These are phyloP conservation scores for Trypanosoma theileri DNA, from an alignment of 208 protist species.

Conservation along the genomic window DNA sequence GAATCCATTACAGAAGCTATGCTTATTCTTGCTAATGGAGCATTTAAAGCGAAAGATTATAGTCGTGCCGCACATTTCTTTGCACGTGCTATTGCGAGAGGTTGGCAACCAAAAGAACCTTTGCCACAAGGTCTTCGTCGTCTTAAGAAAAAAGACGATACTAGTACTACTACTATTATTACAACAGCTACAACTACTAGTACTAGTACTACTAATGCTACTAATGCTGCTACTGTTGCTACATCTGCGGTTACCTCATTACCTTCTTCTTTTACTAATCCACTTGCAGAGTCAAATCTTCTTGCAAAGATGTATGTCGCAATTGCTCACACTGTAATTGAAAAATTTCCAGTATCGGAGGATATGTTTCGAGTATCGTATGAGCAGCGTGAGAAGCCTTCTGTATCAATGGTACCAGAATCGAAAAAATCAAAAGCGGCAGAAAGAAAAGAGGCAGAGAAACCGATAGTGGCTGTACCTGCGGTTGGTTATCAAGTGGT, in stretches of 20 bases:
- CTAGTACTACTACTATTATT: too few relatives aligned
- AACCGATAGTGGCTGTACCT: constrained; percentile 48
- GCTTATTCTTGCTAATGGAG: constrained; percentile 79
- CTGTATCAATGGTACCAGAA: constrained; percentile 8
- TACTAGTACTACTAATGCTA: too few relatives aligned
- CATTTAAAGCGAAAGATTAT: constrained; percentile 56
- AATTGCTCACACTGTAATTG: constrained; percentile 67
- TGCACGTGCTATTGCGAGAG: constrained; percentile 61
- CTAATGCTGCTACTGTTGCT: too few relatives aligned
- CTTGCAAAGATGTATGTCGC: constrained; percentile 75
- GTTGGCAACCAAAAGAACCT: constrained; percentile 57
- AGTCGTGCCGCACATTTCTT: constrained; percentile 64
- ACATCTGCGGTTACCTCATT: background rate
- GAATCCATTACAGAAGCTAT: constrained; percentile 69
- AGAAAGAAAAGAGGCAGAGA: constrained; percentile 60
- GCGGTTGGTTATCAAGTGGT: constrained; percentile 71
- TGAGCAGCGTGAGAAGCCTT: constrained; percentile 52
- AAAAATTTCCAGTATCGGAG: constrained; percentile 42
- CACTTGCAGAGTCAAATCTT: constrained; percentile 35
- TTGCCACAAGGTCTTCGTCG: background rate
- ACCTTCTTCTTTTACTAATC: background rate
- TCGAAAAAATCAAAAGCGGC: constrained; percentile 30
- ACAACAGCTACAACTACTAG: too few relatives aligned
- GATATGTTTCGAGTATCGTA: constrained; percentile 85
- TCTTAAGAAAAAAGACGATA: background rate